Evolutionary conservation across 2,329 filamentous ascomycete species (phyloP), one percentile per base, ranked within the genome.

Genomic region (Arthrobotrys sinensis): DNA sequence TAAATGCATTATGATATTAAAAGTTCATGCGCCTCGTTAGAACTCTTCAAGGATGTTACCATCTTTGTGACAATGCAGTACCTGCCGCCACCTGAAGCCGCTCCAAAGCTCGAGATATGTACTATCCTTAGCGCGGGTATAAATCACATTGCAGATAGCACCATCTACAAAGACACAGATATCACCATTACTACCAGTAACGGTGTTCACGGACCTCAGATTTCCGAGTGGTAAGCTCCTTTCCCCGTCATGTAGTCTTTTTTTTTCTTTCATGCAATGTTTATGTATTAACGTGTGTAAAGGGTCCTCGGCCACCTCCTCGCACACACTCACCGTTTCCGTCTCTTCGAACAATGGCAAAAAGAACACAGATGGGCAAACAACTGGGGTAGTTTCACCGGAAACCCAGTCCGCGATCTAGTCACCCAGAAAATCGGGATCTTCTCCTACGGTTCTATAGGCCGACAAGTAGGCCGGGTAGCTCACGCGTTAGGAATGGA

Each of bases 401-500:
- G 60, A 36, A 48, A 66, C 16, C 57, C 63, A 1, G 32, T 80
- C 2, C 43, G 70, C 36, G 80, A 81, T 53, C 75, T 81, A 12
- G 67, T 78, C 34, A 63, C 68, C 40, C 65, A 79, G 21, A 80
- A 79, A 10, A 79, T 82, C 36, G 80, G 81, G 6, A 82, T 89
- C 24, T 83, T 89, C 2, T 88, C 88, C 6, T 89, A 89, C 78
- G 88, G 88, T 12, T 85, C 84, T 66, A 89, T 89, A 66, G 88
- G 88, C 7, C 85, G 88, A 0, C 88, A 89, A 73, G 85, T 85
- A 3, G 88, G 87, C 2, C 86, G 87, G 7, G 87, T 93, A 2
- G 88, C 88, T 10, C 86, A 86, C 12, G 90, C 91, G 1, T 84
- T 93, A 81, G 92, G 92, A 16, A 91, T 93, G 88, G 86, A 89